Base-by-base conservation (phyloP, 768 basidiomycete species). In the Dendrothele bispora region DNA sequence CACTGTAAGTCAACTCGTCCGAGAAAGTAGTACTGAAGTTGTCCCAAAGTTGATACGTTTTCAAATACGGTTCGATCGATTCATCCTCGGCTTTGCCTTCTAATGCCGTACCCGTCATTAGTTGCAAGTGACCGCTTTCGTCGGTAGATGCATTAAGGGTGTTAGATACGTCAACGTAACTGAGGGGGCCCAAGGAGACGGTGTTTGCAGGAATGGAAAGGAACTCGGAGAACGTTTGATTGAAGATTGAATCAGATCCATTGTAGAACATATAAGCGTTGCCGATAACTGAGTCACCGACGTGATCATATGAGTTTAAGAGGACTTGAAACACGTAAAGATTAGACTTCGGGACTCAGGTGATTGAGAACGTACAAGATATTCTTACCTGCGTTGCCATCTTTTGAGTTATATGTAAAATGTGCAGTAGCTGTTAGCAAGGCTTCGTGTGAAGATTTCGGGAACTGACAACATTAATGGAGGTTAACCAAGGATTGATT, bases 361-460 rank as follows among this genome's bases (percentile, higher is more conserved):
- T 18, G 39, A n/a, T 17, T 7, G 6, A 34, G 10, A 11, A 35
- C 15, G 22, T 35, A 25, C 37, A 45, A 41, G 34, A 49, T 20
- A n/a, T n/a, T n/a, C 43, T 44, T 53, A 70, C 73, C 66, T 27
- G 71, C 63, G 57, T 65, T 68, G 1, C 71, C 65, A 56, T 73
- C 70, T 2, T 61, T 62, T 22, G 69, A 63, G 17, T 66, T 64
- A 10, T 59, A 56, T 7, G 70, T 64, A 49, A 65, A 72, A 40
- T 65, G 61, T 3, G 69, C 67, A 14, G 66, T 62, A 18, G 72
- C 68, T 15, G 63, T 58, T 22, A 73, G 49, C 27, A 75, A 51
- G 26, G 63, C 70, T 43, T 70, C 68, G 3, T 63, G 62, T 7
- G 70, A 68, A 10, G 69, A 66, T 46, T 67, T 64, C 3, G 64